A percentile compares a stretch with the other conserved stretches of the same genome.
Evolutionary conservation across 2,329 filamentous ascomycete species (phyloP).

Genomic region (Hypoxylon sp.): DNA sequence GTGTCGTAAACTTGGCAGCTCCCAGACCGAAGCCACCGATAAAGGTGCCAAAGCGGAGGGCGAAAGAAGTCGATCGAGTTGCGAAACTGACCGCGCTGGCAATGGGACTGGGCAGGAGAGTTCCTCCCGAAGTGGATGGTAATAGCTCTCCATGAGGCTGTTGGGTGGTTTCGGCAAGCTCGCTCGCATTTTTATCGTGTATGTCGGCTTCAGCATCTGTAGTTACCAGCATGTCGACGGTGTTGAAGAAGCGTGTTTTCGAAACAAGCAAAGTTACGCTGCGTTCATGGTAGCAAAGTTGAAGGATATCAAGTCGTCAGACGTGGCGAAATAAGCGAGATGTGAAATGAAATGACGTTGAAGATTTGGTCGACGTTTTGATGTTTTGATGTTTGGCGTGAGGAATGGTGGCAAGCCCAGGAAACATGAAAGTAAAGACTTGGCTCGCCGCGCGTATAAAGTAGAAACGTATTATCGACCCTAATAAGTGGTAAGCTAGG

Average conservation of each 20-base stretch:
- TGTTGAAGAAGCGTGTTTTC: neutral
- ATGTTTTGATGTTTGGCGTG: no score
- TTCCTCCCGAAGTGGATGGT: conserved; percentile 46
- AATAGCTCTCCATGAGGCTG: conserved; percentile 6
- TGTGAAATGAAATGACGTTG: neutral
- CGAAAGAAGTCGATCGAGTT: conserved; percentile 66
- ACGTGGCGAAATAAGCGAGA: neutral
- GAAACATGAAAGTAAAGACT: neutral
- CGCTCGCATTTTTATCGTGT: conserved; percentile 18
- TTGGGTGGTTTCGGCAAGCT: conserved; percentile 13
- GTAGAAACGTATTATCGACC: no score
- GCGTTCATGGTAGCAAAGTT: conserved; percentile 11
- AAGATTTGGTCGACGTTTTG: neutral
- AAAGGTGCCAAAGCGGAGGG: conserved; percentile 61
- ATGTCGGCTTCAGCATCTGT: conserved; percentile 15
- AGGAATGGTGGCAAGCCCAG: neutral
- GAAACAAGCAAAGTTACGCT: neutral
- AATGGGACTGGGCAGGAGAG: conserved; percentile 64
- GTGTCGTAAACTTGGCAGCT: conserved; percentile 62
- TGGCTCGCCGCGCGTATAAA: no score
- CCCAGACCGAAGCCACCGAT: conserved; percentile 61
- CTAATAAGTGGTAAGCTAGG: no score
- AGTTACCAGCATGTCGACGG: conserved; percentile 11
- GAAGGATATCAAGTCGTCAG: neutral
- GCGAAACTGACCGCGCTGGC: conserved; percentile 68